A percentile compares a stretch with the other conserved stretches of the same genome.
These are phyloP conservation scores for Colletotrichum echinochloae DNA, from an alignment of 2,329 filamentous ascomycete species.

Conservation along the genomic window DNA sequence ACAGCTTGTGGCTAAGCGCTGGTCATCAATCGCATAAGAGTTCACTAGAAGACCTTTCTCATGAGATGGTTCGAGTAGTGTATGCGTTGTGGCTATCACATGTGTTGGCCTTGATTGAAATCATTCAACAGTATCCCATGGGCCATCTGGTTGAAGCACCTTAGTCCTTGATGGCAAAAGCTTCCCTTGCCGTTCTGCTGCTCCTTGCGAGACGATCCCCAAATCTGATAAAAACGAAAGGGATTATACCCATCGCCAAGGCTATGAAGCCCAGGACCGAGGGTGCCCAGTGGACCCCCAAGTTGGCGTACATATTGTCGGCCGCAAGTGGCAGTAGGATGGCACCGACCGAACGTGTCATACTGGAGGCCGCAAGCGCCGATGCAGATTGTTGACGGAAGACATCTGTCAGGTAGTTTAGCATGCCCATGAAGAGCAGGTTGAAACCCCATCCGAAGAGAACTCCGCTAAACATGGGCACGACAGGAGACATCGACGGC, in stretches of 20 bases:
- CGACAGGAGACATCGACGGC: slow-evolving; percentile 46
- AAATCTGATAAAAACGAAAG: slow-evolving; percentile 50
- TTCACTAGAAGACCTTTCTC: neutral
- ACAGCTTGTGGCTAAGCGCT: neutral
- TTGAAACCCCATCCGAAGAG: slow-evolving; percentile 55
- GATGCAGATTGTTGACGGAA: slow-evolving; percentile 50
- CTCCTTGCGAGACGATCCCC: slow-evolving; percentile 47
- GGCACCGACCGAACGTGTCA: slow-evolving; percentile 50
- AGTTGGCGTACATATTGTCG: slow-evolving; percentile 47
- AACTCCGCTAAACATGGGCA: slow-evolving; percentile 57
- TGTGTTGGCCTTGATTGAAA: neutral
- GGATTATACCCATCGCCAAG: slow-evolving; percentile 48
- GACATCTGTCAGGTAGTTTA: slow-evolving; percentile 51
- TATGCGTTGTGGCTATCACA: neutral
- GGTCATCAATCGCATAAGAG: neutral
- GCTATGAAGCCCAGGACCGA: slow-evolving; percentile 50
- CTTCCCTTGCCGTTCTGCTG: slow-evolving; percentile 41
- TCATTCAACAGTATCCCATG: neutral
- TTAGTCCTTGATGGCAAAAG: slow-evolving; percentile 12
- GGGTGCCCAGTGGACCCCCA: slow-evolving; percentile 52
- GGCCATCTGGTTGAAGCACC: no score
- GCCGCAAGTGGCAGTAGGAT: slow-evolving; percentile 50
- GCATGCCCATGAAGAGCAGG: slow-evolving; percentile 52
- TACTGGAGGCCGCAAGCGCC: slow-evolving; percentile 50
- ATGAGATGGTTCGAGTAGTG: neutral